phyloP scores from a whole-genome alignment of 2,329 filamentous ascomycete species.

The Fusarium equiseti region DNA sequence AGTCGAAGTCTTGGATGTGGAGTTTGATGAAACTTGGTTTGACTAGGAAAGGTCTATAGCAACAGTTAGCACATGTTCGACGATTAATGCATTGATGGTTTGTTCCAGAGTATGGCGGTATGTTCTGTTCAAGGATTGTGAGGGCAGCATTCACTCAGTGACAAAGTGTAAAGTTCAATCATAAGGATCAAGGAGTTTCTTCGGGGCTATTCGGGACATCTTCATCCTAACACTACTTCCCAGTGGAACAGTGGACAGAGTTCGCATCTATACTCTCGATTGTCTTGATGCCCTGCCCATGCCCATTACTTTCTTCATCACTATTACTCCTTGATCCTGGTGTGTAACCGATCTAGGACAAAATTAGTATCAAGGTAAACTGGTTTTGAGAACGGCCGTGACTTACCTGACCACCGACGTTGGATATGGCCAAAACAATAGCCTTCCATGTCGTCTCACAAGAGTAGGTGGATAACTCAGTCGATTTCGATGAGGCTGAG shows the following conservation, averaged over 20 bases:
- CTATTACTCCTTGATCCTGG: neutral
- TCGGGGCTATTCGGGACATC: neutral
- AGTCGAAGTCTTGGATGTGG: slow-evolving; percentile 24
- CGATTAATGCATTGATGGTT: neutral
- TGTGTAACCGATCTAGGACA: neutral
- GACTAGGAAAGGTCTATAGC: slow-evolving; percentile 12
- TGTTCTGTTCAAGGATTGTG: neutral
- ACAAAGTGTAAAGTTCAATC: rapidly evolving
- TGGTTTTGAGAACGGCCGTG: rapidly evolving
- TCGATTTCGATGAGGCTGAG: neutral
- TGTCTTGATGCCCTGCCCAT: neutral
- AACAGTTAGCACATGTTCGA: neutral
- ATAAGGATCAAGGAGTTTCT: neutral
- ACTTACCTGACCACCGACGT: neutral
- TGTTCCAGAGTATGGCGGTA: rapidly evolving
- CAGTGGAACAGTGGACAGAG: neutral
- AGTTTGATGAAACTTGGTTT: slow-evolving; percentile 23
- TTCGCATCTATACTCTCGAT: neutral
- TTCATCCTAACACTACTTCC: neutral
- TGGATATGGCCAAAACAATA: neutral
- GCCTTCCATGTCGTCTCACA: neutral
- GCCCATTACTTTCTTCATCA: neutral
- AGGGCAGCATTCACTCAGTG: neutral
- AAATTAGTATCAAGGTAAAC: rapidly evolving
- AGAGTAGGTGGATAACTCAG: neutral